A percentile compares a stretch with the other conserved stretches of the same genome.
These are phyloP conservation scores for Picea sitchensis DNA, from an alignment of 75 land plant genomes.

Conservation along the genomic window DNA sequence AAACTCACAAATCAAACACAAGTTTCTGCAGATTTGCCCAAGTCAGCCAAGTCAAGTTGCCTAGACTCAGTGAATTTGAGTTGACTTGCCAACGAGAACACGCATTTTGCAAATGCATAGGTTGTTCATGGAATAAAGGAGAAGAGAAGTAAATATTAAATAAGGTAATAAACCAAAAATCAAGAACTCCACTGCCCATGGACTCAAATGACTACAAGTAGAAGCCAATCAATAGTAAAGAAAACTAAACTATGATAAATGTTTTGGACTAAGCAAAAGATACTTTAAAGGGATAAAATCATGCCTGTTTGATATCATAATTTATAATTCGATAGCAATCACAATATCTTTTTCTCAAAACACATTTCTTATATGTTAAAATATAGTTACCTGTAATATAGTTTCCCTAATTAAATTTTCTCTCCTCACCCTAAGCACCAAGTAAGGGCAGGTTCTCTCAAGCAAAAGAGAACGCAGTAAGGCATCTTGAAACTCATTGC, in stretches of 20 bases:
- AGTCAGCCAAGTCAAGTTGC: too few relatives aligned
- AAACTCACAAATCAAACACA: too few relatives aligned
- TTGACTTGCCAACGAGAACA: too few relatives aligned
- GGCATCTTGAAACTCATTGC: slow-evolving; percentile 23
- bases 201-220: background rate
- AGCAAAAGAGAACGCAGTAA: slow-evolving; percentile 19
- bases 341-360: background rate
- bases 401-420: slow-evolving; percentile 17
- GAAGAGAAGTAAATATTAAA: background rate
- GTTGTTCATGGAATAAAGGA: too few relatives aligned
- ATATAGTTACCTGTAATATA: slow-evolving; percentile 14
- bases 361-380: background rate
- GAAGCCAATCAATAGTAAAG: background rate
- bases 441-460: slow-evolving; percentile 22
- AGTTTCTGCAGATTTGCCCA: too few relatives aligned
- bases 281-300: background rate
- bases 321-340: background rate
- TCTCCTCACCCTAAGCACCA: slow-evolving; percentile 21
- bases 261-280: background rate
- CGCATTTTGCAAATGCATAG: too few relatives aligned
- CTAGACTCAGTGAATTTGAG: too few relatives aligned
- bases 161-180: background rate
- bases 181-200: background rate
- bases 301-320: background rate
- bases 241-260: background rate